Conservation (phyloP, 2,329 filamentous ascomycete species). For the Hymenoscyphus occultus region DNA sequence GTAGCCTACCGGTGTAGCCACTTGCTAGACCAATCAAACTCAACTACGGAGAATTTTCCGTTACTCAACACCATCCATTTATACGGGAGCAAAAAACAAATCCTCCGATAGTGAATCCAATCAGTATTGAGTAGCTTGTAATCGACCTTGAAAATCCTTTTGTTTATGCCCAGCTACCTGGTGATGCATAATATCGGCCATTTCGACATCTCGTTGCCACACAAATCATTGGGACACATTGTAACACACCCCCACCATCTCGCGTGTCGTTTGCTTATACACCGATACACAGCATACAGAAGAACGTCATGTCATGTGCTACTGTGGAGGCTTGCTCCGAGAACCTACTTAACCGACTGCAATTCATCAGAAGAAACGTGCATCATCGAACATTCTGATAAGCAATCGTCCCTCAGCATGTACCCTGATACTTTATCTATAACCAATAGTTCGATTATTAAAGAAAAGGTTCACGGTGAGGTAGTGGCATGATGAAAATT, state of each 20-base stretch:
- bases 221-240: background rate
- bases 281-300: background rate
- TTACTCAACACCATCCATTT: too few species aligned
- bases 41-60: too few species aligned
- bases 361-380: background rate
- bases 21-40: too few species aligned
- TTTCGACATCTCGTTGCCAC: background rate
- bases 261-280: background rate
- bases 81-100: too few species aligned
- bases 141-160: background rate
- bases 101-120: background rate
- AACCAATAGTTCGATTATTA: background rate
- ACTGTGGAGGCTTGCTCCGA: background rate
- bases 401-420: background rate
- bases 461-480: background rate
- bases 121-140: background rate
- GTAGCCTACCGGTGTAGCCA: too few species aligned
- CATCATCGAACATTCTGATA: background rate
- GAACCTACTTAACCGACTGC: background rate
- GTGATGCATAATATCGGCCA: background rate
- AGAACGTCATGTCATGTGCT: background rate
- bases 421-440: background rate
- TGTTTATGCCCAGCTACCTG: background rate
- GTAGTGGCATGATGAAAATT: background rate
- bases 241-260: background rate